Evolutionary conservation across 2,329 filamentous ascomycete genomes (phyloP).

Genomic region (Pseudocercospora musae): DNA sequence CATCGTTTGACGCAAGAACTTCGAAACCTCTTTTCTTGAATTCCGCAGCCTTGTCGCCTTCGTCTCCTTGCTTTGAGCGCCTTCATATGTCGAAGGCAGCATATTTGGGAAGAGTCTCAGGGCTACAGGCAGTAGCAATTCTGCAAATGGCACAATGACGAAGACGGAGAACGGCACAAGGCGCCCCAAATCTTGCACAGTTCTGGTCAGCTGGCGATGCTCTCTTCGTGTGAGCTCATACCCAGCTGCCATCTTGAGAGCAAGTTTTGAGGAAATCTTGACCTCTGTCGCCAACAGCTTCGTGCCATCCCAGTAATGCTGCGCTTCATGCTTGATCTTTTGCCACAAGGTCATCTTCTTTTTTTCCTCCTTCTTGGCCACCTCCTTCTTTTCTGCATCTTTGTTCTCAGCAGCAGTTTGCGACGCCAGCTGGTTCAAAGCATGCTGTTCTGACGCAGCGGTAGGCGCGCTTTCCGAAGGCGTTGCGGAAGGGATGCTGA

Average conservation of each 20-base stretch:
- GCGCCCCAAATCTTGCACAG: conserved; percentile 87
- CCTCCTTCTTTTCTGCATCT: conserved; percentile 53
- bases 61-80: conserved; percentile 80
- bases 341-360: conserved; percentile 87
- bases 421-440: conserved; percentile 61
- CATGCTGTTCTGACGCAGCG: conserved; percentile 44
- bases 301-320: conserved; percentile 98
- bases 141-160: conserved; percentile 92
- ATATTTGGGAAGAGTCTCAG: conserved; percentile 96
- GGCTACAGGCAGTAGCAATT: conserved; percentile 85
- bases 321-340: conserved; percentile 89
- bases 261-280: conserved; percentile 84
- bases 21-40: conserved; percentile 89
- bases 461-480: conserved; percentile 49
- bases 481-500: conserved; percentile 36
- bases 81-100: conserved; percentile 95
- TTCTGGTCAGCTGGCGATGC: conserved; percentile 85
- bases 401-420: conserved; percentile 53
- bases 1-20: conserved; percentile 81
- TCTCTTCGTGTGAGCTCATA: conserved; percentile 95
- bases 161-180: conserved; percentile 96
- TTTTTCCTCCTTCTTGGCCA: conserved; percentile 64
- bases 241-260: conserved; percentile 94
- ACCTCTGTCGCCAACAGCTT: conserved; percentile 91
- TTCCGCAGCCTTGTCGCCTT: conserved; percentile 79